These are phyloP conservation scores for Vitis rupestris DNA, from an alignment of 164 flowering plant genomes.

Conservation along the genomic window DNA sequence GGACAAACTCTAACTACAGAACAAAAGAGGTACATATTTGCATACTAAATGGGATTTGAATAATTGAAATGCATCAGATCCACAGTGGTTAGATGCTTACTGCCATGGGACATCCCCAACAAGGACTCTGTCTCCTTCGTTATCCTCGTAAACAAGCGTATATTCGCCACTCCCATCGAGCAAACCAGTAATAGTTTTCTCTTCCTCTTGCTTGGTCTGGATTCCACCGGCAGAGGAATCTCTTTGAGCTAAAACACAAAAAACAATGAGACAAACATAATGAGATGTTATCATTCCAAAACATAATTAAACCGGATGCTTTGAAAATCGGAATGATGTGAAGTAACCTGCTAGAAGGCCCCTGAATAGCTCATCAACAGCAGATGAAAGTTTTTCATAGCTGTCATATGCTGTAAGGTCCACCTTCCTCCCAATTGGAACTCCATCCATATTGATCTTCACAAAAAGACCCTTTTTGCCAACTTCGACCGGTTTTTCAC, in stretches of 20 bases:
- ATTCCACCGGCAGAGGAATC: conserved; percentile 52
- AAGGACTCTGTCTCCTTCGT: conserved; percentile 94
- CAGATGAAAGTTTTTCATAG: conserved; percentile 75
- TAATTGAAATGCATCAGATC: conserved; percentile 11
- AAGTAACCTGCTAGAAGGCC: conserved; percentile 85
- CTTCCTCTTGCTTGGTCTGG: conserved; percentile 46
- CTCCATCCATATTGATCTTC: conserved; percentile 97
- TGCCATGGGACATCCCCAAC: conserved; percentile 97
- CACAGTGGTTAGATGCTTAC: conserved; percentile 55
- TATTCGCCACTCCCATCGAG: conserved; percentile 91
- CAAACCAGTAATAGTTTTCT: conserved; percentile 58
- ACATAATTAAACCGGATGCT: neutral
- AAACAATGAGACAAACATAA: conserved; percentile 7
- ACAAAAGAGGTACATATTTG: neutral
- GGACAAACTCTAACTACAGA: conserved; percentile 2
- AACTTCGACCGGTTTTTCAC: conserved; percentile 31
- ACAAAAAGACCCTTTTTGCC: conserved; percentile 60
- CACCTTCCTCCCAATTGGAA: conserved; percentile 94
- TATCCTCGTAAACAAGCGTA: conserved; percentile 87
- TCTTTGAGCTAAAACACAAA: conserved; percentile 59
- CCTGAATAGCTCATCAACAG: conserved; percentile 89
- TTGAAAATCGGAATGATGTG: neutral
- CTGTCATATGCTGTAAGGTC: conserved; percentile 75
- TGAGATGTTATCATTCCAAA: neutral
- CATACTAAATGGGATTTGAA: neutral